Percentiles rank a stretch among this genome's conserved stretches.
phyloP scores from a whole-genome alignment of 164 flowering plant species.

The Nymphaea thermarum region DNA sequence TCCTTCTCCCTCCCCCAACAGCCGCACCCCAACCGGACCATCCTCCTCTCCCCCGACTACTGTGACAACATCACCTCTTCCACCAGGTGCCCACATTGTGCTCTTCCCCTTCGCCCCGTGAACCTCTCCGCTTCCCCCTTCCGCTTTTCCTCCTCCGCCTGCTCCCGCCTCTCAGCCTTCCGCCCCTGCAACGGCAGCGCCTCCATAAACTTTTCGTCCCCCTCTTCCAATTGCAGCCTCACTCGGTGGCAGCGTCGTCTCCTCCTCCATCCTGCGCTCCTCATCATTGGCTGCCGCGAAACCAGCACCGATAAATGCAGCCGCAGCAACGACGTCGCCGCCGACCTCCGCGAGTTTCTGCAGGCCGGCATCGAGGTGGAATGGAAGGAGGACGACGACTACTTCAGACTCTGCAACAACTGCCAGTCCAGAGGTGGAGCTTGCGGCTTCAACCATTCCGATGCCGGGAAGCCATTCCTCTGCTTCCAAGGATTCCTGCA shows the following conservation, averaged over 20 bases:
- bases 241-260: slow-evolving; percentile 48
- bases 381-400: slow-evolving; percentile 39
- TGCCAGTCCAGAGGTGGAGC: slow-evolving; percentile 33
- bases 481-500: slow-evolving; percentile 21
- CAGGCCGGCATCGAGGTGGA: slow-evolving; percentile 38
- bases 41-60: neutral
- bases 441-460: slow-evolving; percentile 64
- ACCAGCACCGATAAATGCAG: neutral
- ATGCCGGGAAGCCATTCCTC: slow-evolving; percentile 40
- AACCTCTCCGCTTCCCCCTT: slow-evolving; percentile 47
- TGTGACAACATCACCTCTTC: neutral
- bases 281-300: slow-evolving; percentile 24
- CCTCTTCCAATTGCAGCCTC: slow-evolving; percentile 32
- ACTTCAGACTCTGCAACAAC: slow-evolving; percentile 30
- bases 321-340: neutral
- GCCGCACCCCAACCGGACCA: slow-evolving; percentile 27
- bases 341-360: slow-evolving; percentile 7
- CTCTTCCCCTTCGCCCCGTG: slow-evolving; percentile 26
- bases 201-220: neutral
- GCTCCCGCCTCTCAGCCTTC: slow-evolving; percentile 40
- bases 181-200: slow-evolving; percentile 3
- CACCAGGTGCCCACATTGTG: slow-evolving; percentile 10
- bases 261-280: slow-evolving; percentile 24
- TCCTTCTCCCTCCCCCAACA: slow-evolving; percentile 33
- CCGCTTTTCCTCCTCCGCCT: slow-evolving; percentile 37